These are phyloP conservation scores for Rosellinia necatrix DNA, from an alignment of 2,329 filamentous ascomycete species.

Conservation along the genomic window DNA sequence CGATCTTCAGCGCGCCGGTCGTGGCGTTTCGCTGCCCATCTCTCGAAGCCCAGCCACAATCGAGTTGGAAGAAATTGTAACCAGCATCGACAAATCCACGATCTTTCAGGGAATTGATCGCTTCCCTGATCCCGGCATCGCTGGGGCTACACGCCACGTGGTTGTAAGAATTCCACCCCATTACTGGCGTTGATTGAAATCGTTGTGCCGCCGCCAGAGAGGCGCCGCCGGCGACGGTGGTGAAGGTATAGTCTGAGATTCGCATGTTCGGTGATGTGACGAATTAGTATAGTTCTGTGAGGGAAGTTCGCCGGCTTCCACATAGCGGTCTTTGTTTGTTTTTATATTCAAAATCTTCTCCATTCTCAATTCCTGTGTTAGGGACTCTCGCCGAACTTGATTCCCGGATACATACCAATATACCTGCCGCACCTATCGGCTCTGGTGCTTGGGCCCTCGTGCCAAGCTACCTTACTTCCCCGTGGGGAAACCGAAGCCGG, in stretches of 20 bases:
- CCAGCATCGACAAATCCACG: slow-evolving; percentile 18
- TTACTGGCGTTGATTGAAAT: slow-evolving; percentile 22
- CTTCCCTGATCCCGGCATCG: background rate
- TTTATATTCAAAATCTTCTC: background rate
- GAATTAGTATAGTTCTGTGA: background rate
- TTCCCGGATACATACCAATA: background rate
- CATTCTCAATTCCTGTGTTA: background rate
- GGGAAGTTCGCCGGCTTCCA: background rate
- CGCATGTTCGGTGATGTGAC: background rate
- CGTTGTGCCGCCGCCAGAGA: background rate
- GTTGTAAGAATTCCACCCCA: slow-evolving; percentile 24
- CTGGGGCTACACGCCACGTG: slow-evolving; percentile 19
- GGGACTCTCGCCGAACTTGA: background rate
- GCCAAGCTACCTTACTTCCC: background rate
- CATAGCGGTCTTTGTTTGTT: background rate
- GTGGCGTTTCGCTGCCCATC: slow-evolving; percentile 17
- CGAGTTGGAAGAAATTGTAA: slow-evolving; percentile 20
- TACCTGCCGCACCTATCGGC: background rate
- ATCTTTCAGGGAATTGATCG: slow-evolving; percentile 12
- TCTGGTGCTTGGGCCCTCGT: background rate
- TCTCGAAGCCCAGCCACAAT: slow-evolving; percentile 23
- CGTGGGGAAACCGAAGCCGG: background rate
- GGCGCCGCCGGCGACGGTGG: background rate
- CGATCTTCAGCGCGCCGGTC: slow-evolving; percentile 18
- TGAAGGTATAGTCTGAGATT: background rate